phyloP scores from a whole-genome alignment of 441 rosid genomes.

The Jatropha podagrica region DNA sequence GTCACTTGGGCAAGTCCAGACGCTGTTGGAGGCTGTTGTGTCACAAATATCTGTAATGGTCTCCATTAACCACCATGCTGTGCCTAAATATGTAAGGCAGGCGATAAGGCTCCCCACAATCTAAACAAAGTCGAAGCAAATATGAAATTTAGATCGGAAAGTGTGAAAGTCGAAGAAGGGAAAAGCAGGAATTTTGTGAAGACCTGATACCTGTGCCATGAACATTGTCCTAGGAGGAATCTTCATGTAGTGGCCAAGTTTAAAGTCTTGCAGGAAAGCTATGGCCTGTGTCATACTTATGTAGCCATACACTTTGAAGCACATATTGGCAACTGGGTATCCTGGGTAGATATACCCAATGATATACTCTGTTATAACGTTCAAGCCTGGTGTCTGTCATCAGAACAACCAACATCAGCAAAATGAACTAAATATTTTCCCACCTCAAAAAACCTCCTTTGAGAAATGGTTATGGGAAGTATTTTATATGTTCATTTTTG shows the following conservation, averaged over 20 bases:
- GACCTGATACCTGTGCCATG: constrained; percentile 72
- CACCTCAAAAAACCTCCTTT: too few species aligned
- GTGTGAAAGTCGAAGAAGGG: too few species aligned
- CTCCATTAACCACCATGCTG: constrained; percentile 99
- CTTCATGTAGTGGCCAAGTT: constrained; percentile 97
- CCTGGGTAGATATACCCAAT: constrained; percentile 96
- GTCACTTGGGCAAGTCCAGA: constrained; percentile 91
- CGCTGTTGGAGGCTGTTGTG: constrained; percentile 55
- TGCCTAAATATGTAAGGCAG: constrained; percentile 66
- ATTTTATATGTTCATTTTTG: too few species aligned
- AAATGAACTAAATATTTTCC: too few species aligned
- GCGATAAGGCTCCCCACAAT: constrained; percentile 84
- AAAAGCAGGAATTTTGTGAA: neutral
- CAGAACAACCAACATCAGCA: neutral
- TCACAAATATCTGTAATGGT: constrained; percentile 77
- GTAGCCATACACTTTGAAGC: constrained; percentile 94
- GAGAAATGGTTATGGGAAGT: too few species aligned
- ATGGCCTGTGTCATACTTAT: constrained; percentile 91
- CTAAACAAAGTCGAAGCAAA: constrained; percentile 32
- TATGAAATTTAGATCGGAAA: neutral
- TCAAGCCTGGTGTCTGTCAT: constrained; percentile 82
- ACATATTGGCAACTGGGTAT: constrained; percentile 94
- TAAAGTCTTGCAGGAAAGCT: constrained; percentile 89
- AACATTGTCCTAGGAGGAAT: constrained; percentile 94
- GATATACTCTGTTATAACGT: constrained; percentile 83